Conservation (phyloP, 2,329 filamentous ascomycete species). For the Xylogone sp. region DNA sequence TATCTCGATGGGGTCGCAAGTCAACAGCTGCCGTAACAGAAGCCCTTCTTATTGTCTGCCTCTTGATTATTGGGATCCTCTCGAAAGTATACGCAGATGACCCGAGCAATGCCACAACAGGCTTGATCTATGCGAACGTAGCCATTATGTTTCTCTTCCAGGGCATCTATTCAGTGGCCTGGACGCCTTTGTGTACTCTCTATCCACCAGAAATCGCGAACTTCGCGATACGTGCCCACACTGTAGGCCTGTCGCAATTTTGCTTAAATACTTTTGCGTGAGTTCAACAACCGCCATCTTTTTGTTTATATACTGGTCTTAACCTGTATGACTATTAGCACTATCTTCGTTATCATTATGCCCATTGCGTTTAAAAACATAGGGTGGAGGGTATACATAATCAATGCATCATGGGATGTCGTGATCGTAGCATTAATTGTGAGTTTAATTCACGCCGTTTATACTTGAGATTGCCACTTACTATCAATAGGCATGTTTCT, state of each 20-base stretch:
- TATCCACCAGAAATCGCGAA: conserved; percentile 42
- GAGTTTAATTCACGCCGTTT: conserved; percentile 20
- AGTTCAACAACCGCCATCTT: no score
- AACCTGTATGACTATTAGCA: no score
- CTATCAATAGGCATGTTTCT: conserved; percentile 23
- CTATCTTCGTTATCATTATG: no score
- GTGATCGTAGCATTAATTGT: conserved; percentile 24
- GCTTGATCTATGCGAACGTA: conserved; percentile 38
- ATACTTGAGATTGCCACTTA: background rate
- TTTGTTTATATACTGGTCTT: no score
- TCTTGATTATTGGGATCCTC: conserved; percentile 50
- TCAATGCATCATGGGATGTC: conserved; percentile 15
- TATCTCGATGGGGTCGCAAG: conserved; percentile 40
- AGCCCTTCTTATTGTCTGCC: conserved; percentile 34
- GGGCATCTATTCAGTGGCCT: conserved; percentile 46
- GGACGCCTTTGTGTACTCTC: conserved; percentile 44
- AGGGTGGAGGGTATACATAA: conserved; percentile 14
- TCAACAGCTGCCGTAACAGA: conserved; percentile 37
- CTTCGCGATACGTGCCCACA: no score
- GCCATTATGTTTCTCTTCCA: conserved; percentile 49
- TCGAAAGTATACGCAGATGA: conserved; percentile 35
- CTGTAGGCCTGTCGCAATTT: no score
- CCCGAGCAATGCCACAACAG: conserved; percentile 31
- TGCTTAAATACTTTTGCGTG: no score
- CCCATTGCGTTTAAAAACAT: background rate